A percentile compares a stretch with the other conserved stretches of the same genome.
Evolutionary conservation across 352 stramenopile genomes (phyloP).

Genomic region (Pythium phragmiticola): DNA sequence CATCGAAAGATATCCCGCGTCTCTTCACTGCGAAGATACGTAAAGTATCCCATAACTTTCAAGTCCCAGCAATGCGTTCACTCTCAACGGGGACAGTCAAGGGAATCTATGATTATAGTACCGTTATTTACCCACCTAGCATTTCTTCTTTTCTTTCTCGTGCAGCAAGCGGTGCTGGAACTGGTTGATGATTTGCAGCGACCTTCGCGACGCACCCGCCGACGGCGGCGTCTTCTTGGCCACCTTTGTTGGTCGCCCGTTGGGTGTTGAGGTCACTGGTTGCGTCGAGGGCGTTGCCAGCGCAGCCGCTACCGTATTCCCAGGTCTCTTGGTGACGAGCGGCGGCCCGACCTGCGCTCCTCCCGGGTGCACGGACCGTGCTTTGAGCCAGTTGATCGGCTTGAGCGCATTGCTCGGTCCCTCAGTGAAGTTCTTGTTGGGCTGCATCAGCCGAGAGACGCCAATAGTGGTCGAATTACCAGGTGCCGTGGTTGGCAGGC

Average conservation of each 20-base stretch:
- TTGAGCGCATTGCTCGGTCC: slow-evolving; percentile 31
- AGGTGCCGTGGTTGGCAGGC: slow-evolving; percentile 16
- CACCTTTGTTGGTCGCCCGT: slow-evolving; percentile 12
- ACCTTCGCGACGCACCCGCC: slow-evolving; percentile 60
- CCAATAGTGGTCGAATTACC: background rate
- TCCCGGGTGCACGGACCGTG: slow-evolving; percentile 45
- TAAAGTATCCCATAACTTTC: slow-evolving; percentile 6
- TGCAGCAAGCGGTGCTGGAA: slow-evolving; percentile 52
- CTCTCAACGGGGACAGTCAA: too few species aligned
- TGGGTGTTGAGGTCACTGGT: slow-evolving; percentile 3
- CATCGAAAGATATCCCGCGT: slow-evolving; percentile 4
- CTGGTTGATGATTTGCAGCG: slow-evolving; percentile 82
- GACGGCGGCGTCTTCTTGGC: slow-evolving; percentile 64
- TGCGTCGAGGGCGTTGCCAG: background rate
- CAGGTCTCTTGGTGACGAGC: background rate
- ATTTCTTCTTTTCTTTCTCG: slow-evolving; percentile 29
- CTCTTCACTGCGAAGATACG: background rate
- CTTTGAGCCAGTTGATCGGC: slow-evolving; percentile 81
- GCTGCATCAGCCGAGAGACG: slow-evolving; percentile 35
- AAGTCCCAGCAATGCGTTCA: background rate
- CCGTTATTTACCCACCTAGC: slow-evolving; percentile 21
- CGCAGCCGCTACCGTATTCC: background rate
- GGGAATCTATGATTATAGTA: slow-evolving; percentile 16
- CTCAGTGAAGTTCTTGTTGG: slow-evolving; percentile 49
- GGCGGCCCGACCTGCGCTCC: slow-evolving; percentile 9